These are phyloP conservation scores for Aspergillus viridinutans DNA, from an alignment of 2,329 filamentous ascomycete genomes.

Conservation along the genomic window DNA sequence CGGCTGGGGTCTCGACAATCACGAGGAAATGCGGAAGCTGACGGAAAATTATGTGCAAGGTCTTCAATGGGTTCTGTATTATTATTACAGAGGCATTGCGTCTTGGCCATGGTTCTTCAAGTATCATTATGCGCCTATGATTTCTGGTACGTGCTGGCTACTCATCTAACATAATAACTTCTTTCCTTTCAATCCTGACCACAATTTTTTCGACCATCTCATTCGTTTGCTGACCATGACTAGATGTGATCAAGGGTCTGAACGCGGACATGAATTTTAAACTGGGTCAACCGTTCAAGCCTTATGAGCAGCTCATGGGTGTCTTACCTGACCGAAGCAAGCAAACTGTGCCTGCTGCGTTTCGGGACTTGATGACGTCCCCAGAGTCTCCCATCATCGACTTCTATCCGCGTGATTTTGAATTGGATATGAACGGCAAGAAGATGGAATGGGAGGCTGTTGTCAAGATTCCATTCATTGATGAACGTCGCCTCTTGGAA, in stretches of 20 bases:
- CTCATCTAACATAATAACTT: neutral
- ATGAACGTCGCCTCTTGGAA: constrained; percentile 75
- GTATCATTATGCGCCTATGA: constrained; percentile 97
- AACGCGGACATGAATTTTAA: constrained; percentile 85
- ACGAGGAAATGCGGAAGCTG: constrained; percentile 73
- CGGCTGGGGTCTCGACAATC: constrained; percentile 76
- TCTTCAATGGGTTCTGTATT: constrained; percentile 95
- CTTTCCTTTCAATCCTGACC: neutral
- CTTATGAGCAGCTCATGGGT: constrained; percentile 96
- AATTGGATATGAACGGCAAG: constrained; percentile 98
- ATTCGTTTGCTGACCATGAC: constrained; percentile 17
- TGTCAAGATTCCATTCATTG: constrained; percentile 98
- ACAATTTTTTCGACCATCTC: neutral
- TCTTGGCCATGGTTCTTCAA: constrained; percentile 98
- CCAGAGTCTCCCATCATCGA: constrained; percentile 89
- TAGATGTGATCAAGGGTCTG: constrained; percentile 83
- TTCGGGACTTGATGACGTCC: constrained; percentile 90
- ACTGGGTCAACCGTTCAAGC: constrained; percentile 89
- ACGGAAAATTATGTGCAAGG: constrained; percentile 97
- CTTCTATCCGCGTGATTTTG: constrained; percentile 96
- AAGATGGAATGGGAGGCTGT: constrained; percentile 99
- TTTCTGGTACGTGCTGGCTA: constrained; percentile 57
- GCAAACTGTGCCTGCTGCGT: constrained; percentile 82
- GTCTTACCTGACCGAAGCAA: constrained; percentile 97
- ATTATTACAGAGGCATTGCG: constrained; percentile 95